These are phyloP conservation scores for Boletus pseudopeckii DNA, from an alignment of 768 basidiomycete genomes.

Conservation along the genomic window DNA sequence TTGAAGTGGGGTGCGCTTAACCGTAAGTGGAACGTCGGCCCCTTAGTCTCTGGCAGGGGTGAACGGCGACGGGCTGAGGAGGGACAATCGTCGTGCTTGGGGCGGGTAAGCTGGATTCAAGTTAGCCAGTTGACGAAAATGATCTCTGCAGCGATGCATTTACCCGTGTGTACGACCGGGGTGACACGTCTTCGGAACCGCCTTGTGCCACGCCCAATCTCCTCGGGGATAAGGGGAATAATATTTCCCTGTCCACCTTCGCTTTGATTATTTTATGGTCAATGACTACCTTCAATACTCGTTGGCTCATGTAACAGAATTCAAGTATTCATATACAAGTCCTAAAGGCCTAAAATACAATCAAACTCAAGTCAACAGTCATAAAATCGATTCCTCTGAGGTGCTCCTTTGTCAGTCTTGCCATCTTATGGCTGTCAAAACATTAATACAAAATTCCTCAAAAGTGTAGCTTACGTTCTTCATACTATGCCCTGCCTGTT, in stretches of 20 bases:
- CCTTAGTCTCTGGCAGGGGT: slow-evolving; percentile 17
- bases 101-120: slow-evolving; percentile 37
- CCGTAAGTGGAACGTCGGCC: slow-evolving; percentile 18
- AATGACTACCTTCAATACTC: not conserved
- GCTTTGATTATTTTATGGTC: not conserved
- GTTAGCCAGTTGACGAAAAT: slow-evolving; percentile 47
- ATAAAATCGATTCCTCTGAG: not conserved
- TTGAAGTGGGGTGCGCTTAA: slow-evolving; percentile 72
- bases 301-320: not conserved
- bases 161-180: slow-evolving; percentile 38
- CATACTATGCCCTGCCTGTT: not conserved
- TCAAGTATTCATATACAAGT: not conserved
- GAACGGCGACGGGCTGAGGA: slow-evolving; percentile 42
- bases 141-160: slow-evolving; percentile 44
- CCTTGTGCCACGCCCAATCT: slow-evolving; percentile 66
- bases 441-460: not conserved
- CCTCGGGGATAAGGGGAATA: slow-evolving; percentile 48
- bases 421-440: not conserved
- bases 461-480: not conserved
- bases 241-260: not conserved
- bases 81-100: slow-evolving; percentile 45
- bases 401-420: too few relatives aligned
- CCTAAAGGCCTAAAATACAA: not conserved
- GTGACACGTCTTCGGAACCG: slow-evolving; percentile 45
- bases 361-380: not conserved